Evolutionary conservation across 192 early-diverging fungal species (phyloP).

Genomic region (Rhizophagus clarus): DNA sequence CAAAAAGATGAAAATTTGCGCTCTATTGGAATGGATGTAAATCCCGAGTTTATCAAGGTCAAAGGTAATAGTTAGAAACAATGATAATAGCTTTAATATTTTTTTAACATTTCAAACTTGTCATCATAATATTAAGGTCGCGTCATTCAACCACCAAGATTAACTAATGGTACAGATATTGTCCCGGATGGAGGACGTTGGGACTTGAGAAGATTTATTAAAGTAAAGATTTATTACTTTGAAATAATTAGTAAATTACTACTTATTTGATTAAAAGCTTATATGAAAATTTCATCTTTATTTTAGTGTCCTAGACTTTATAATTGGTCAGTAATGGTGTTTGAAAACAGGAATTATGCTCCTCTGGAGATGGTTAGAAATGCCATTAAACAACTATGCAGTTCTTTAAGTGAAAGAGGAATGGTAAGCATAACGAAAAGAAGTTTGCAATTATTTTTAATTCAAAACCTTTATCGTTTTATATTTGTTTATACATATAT

Average conservation of each 20-base stretch:
- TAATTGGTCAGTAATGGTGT: slow-evolving; percentile 82
- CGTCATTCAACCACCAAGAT: slow-evolving; percentile 68
- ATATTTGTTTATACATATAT: background rate
- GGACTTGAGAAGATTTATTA: slow-evolving; percentile 77
- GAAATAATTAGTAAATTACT: background rate
- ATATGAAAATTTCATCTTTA: background rate
- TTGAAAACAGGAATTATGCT: slow-evolving; percentile 61
- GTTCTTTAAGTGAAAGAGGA: slow-evolving; percentile 68
- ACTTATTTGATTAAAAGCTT: background rate
- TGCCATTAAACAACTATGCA: slow-evolving; percentile 73
- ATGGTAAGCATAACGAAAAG: background rate
- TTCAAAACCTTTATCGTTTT: slow-evolving; percentile 41
- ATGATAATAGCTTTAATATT: slow-evolving; percentile 54
- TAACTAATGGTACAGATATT: slow-evolving; percentile 49
- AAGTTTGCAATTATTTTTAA: background rate
- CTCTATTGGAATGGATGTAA: slow-evolving; percentile 62
- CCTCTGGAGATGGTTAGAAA: slow-evolving; percentile 54
- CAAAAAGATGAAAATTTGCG: slow-evolving; percentile 60
- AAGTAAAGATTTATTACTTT: slow-evolving; percentile 42
- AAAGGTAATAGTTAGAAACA: slow-evolving; percentile 64
- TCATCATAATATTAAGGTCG: slow-evolving; percentile 49
- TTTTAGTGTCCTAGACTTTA: slow-evolving; percentile 58
- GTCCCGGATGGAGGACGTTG: slow-evolving; percentile 74
- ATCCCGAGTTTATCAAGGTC: slow-evolving; percentile 54
- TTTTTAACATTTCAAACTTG: slow-evolving; percentile 42